These are phyloP conservation scores for Aspergillus sp. DNA, from an alignment of 2,329 filamentous ascomycete genomes.

Conservation along the genomic window DNA sequence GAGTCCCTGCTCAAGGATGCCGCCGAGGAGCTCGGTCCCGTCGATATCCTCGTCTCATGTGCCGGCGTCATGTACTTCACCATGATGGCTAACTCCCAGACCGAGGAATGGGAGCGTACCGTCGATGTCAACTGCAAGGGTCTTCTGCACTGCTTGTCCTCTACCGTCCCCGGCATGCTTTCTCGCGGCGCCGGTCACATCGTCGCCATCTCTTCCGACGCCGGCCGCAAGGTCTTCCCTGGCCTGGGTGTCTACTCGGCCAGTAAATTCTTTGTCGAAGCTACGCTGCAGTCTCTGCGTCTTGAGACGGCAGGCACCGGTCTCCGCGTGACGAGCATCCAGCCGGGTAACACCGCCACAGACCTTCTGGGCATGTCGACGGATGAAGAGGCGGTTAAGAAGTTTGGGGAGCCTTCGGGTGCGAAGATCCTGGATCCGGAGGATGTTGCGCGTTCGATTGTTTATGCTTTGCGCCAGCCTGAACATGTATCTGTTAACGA, in stretches of 20 bases:
- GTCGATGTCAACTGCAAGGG: constrained; percentile 88
- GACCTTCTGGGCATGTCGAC: constrained; percentile 73
- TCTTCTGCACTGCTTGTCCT: constrained; percentile 69
- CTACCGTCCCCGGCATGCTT: constrained; percentile 71
- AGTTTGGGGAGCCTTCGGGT: constrained; percentile 72
- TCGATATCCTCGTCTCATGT: constrained; percentile 77
- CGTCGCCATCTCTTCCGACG: constrained; percentile 79
- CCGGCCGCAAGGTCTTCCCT: constrained; percentile 78
- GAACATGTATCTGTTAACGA: constrained; percentile 77
- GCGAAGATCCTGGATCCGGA: constrained; percentile 72
- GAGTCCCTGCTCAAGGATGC: constrained; percentile 63
- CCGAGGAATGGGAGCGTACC: constrained; percentile 76
- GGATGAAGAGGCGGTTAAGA: constrained; percentile 73
- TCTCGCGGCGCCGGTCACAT: constrained; percentile 68
- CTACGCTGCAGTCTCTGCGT: constrained; percentile 71
- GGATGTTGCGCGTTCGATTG: constrained; percentile 70
- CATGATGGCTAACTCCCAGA: constrained; percentile 75
- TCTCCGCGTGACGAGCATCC: constrained; percentile 69
- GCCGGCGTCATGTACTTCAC: constrained; percentile 89
- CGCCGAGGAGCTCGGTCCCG: constrained; percentile 62
- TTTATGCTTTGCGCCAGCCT: constrained; percentile 73
- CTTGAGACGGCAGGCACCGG: constrained; percentile 74
- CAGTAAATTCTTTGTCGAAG: constrained; percentile 83
- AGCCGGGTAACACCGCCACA: constrained; percentile 75
- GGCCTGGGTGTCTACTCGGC: constrained; percentile 80